phyloP scores from a whole-genome alignment of 495 filamentous ascomycete species.

The Bacidia gigantensis region DNA sequence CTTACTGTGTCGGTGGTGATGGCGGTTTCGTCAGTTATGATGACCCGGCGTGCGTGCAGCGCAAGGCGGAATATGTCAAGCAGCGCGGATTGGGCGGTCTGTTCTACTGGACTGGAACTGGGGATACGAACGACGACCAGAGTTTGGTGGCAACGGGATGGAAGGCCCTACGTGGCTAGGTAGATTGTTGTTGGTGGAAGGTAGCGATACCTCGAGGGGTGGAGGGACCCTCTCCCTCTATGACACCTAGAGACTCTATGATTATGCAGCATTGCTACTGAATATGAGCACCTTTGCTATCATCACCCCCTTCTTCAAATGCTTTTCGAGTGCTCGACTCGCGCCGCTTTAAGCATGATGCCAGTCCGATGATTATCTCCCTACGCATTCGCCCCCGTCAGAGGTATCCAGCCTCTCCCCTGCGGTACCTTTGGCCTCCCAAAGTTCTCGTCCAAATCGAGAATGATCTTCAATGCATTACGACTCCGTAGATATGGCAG shows the following conservation, averaged over 20 bases:
- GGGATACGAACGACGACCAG: constrained; percentile 50
- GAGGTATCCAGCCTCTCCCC: constrained; percentile 34
- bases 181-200: neutral
- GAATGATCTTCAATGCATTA: constrained; percentile 92
- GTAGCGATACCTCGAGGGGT: constrained; percentile 1
- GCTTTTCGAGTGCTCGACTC: too few relatives aligned
- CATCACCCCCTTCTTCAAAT: too few relatives aligned
- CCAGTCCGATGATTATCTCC: neutral
- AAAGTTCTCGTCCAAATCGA: constrained; percentile 88
- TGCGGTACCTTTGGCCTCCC: constrained; percentile 49
- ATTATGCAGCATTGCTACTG: neutral
- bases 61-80: constrained; percentile 72
- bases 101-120: constrained; percentile 87
- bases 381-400: constrained; percentile 23
- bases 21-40: constrained; percentile 84
- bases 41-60: constrained; percentile 66
- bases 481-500: constrained; percentile 74
- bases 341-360: neutral
- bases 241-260: neutral
- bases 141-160: constrained; percentile 59
- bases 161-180: constrained; percentile 25
- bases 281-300: neutral
- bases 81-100: constrained; percentile 64
- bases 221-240: neutral
- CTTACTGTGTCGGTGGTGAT: constrained; percentile 68